Evolutionary conservation across 2,329 filamentous ascomycete genomes (phyloP), one percentile per base, ranked within the genome.

Genomic region (Knoxdaviesia capensis): DNA sequence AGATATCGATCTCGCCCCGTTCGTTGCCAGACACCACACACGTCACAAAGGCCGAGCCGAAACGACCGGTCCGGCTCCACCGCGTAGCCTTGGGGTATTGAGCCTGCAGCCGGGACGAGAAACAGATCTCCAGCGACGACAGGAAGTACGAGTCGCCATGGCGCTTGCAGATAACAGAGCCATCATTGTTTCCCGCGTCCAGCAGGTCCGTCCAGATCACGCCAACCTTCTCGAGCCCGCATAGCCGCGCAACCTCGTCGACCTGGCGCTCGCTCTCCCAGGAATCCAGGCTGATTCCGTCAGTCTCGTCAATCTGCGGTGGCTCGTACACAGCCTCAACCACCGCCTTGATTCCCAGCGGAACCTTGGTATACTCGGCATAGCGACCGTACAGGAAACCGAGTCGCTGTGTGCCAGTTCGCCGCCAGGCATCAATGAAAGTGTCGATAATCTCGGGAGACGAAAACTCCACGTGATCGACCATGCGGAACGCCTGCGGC

Each of bases 251-350:
- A 6, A 94, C 66, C 42, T 81, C 72, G 45, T 93, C 80, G 31
- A 96, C 67, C 6, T 84, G 79, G 45, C 77, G 69, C 60, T 94
- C 85, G 45, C 86, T 84, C 32, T 81, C 74, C 84, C 88, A 96
- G 0, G 84, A 70, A 41, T 77, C 76, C 44, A 94, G 63, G 1
- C 86, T 87, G 39, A 96, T 74, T 1, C 90, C 90, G 53, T 98
- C 90, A 9, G 78, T 55, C 59, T 98, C 90, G 50, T 87, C 78
- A 34, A 88, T 64, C 55, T 98, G 90, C 3, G 90, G 90, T 5
- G 87, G 84, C 56, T 98, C 90, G 52, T 94, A 98, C 48, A 98
- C 94, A 36, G 87, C 88, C 61, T 98, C 87, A 0, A 98, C 87
- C 1, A 98, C 75, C 10, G 88, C 88, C 60, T 98, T 98, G 44